phyloP scores from a whole-genome alignment of 768 basidiomycete genomes.

The Leucosporidium creatinivorum region DNA sequence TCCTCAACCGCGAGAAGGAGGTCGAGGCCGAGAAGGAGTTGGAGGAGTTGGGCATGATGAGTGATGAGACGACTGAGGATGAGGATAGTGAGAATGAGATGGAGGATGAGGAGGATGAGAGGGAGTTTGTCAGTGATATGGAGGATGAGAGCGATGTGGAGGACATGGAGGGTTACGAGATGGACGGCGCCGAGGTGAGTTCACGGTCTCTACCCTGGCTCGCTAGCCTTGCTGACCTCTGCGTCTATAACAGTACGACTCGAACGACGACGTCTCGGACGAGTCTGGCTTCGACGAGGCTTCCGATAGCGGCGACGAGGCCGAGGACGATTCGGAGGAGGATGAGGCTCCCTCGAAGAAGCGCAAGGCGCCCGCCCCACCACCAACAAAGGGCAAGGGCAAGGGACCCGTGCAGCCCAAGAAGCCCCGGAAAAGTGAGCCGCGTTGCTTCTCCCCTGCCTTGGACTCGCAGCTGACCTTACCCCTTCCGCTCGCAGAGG shows the following conservation, averaged over 20 bases:
- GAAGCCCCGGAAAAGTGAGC: slow-evolving; percentile 39
- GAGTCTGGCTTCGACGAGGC: slow-evolving; percentile 40
- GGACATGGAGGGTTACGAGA: slow-evolving; percentile 44
- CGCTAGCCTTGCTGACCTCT: background rate
- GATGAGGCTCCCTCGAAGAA: slow-evolving; percentile 46
- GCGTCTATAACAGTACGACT: background rate
- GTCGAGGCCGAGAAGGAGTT: slow-evolving; percentile 50
- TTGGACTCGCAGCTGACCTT: background rate
- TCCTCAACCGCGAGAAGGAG: slow-evolving; percentile 67
- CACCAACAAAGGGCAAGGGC: slow-evolving; percentile 58
- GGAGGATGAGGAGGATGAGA: slow-evolving; percentile 54
- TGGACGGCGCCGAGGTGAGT: slow-evolving; percentile 36
- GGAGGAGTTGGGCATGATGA: slow-evolving; percentile 41
- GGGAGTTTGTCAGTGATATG: slow-evolving; percentile 69
- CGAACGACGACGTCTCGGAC: slow-evolving; percentile 18
- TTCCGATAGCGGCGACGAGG: slow-evolving; percentile 47
- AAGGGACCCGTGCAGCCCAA: slow-evolving; percentile 40
- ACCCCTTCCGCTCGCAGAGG: slow-evolving; percentile 46
- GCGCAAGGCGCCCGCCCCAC: slow-evolving; percentile 50
- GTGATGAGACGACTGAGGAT: slow-evolving; percentile 55
- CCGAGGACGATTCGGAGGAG: slow-evolving; percentile 43
- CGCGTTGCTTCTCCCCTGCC: background rate
- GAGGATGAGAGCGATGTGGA: slow-evolving; percentile 57
- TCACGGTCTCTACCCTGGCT: background rate
- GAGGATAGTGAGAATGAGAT: slow-evolving; percentile 50